Percentiles rank a stretch among this genome's conserved stretches.
Evolutionary conservation across 129 eudicot species (phyloP).

Genomic region (Chrysanthemum makinoi): DNA sequence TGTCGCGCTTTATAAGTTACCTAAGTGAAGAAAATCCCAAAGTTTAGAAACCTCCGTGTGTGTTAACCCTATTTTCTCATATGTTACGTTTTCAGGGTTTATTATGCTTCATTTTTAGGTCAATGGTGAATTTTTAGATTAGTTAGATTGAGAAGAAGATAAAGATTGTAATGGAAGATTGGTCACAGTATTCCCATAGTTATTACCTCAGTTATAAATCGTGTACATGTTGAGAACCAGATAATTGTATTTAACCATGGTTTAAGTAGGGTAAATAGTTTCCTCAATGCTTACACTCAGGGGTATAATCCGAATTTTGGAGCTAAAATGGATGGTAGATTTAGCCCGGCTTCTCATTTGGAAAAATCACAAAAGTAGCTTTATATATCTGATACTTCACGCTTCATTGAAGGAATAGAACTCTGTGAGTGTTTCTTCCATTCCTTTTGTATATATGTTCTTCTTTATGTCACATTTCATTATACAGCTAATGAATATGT

Average conservation of each 20-base stretch:
- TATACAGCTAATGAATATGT: background rate
- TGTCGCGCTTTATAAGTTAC: no score
- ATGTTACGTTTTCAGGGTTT: constrained; percentile 7
- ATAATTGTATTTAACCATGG: constrained; percentile 56
- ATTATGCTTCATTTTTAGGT: background rate
- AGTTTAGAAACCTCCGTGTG: no score
- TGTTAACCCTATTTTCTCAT: no score
- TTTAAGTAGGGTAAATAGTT: constrained; percentile 57
- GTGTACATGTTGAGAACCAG: no score
- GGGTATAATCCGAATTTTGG: constrained; percentile 34
- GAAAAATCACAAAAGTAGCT: constrained; percentile 73
- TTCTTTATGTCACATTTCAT: constrained; percentile 1
- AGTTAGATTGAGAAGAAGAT: constrained; percentile 1
- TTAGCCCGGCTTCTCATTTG: constrained; percentile 87
- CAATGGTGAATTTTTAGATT: no score
- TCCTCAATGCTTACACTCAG: constrained; percentile 29
- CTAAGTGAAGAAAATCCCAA: no score
- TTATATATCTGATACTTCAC: constrained; percentile 91
- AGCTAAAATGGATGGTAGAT: constrained; percentile 68
- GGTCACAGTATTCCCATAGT: constrained; percentile 62
- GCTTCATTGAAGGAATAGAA: constrained; percentile 78
- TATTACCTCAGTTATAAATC: no score
- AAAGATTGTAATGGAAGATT: constrained; percentile 67
- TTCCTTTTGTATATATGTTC: constrained; percentile 3
- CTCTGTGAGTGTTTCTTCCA: constrained; percentile 47